Conservation (phyloP, 257 asterid species). For the Solanum dulcamara region DNA sequence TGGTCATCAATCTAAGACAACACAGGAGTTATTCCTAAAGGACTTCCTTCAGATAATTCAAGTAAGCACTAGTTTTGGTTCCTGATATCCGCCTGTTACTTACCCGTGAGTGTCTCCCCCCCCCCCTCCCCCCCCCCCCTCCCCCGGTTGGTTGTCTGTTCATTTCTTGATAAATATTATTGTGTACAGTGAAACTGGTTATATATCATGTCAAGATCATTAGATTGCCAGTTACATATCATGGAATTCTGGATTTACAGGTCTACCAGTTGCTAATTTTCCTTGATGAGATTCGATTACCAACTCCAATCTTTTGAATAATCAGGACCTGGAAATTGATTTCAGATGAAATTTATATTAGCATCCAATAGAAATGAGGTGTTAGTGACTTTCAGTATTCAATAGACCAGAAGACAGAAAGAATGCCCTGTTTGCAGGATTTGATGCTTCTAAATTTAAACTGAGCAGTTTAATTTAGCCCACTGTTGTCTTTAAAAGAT, state of each 20-base stretch:
- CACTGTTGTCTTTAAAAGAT: background rate
- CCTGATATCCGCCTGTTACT: conserved; percentile 1
- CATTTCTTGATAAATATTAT: background rate
- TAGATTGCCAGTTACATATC: background rate
- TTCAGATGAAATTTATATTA: background rate
- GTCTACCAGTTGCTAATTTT: background rate
- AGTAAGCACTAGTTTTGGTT: conserved; percentile 28
- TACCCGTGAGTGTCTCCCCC: background rate
- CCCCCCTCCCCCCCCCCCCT: background rate
- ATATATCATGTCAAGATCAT: background rate
- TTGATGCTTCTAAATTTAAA: background rate
- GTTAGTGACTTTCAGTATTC: background rate
- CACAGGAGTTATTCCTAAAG: conserved; percentile 81
- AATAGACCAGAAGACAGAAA: background rate
- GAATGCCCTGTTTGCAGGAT: background rate
- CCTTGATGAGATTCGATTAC: background rate
- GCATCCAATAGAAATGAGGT: background rate
- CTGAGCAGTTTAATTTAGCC: background rate
- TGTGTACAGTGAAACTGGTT: background rate
- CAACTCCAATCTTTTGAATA: background rate
- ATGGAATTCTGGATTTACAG: background rate
- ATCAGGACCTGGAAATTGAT: background rate
- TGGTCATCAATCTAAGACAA: conserved; percentile 77
- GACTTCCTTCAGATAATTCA: conserved; percentile 76
- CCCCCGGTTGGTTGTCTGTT: no score